Evolutionary conservation across 257 asterid genomes (phyloP).

Genomic region (Solanum chmielewskii): DNA sequence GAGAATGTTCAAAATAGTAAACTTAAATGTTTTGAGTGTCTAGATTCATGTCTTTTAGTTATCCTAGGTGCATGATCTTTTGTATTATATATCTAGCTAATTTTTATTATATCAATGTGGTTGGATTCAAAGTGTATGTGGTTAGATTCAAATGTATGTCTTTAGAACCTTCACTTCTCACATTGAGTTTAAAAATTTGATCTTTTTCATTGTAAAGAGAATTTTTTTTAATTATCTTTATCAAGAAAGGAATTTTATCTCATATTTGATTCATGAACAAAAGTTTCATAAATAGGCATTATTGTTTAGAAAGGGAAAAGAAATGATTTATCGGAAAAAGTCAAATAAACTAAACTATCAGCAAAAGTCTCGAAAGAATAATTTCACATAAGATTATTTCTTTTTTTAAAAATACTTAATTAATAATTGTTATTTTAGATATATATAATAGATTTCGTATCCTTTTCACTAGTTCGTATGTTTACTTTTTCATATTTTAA

Average conservation of each 20-base stretch:
- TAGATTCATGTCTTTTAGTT: not conserved
- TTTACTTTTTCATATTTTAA: too few relatives aligned
- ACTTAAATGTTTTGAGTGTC: not conserved
- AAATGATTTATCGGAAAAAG: too few relatives aligned
- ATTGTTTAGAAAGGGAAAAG: not conserved
- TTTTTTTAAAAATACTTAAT: not conserved
- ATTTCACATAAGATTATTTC: too few relatives aligned
- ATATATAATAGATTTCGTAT: too few relatives aligned
- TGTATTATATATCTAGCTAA: not conserved
- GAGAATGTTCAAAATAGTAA: not conserved
- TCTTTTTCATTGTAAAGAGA: not conserved
- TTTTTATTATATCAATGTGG: not conserved
- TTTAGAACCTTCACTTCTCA: not conserved
- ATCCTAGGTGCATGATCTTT: not conserved
- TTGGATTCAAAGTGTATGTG: not conserved
- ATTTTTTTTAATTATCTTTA: not conserved
- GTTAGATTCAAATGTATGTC: not conserved
- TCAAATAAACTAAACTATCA: not conserved
- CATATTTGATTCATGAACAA: not conserved
- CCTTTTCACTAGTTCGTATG: fast-evolving
- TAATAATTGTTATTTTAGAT: too few relatives aligned
- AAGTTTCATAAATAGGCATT: not conserved
- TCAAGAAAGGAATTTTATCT: not conserved
- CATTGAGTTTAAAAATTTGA: not conserved
- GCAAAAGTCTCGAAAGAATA: not conserved